phyloP scores from a whole-genome alignment of 1,139 yeast genomes.

The Geotrichum klebahnii region DNA sequence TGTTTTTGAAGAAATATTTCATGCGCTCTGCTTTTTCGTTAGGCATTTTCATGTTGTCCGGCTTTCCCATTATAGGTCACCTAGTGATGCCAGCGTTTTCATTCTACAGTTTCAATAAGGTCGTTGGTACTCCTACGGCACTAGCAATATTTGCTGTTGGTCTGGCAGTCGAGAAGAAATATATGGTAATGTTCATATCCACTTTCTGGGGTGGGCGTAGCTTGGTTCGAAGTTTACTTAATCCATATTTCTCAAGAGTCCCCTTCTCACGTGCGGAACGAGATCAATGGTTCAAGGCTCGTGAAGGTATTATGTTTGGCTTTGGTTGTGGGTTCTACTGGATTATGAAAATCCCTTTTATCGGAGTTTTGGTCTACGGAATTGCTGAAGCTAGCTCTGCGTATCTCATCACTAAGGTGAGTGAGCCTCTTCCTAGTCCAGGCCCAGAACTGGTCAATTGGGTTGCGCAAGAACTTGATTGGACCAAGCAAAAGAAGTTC shows the following conservation, averaged over 20 bases:
- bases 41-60: constrained; percentile 34
- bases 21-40: constrained; percentile 32
- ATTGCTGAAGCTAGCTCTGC: constrained; percentile 55
- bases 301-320: constrained; percentile 58
- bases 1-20: constrained; percentile 30
- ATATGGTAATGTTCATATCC: constrained; percentile 42
- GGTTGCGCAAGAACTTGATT: constrained; percentile 32
- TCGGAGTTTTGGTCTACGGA: constrained; percentile 52
- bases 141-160: constrained; percentile 41
- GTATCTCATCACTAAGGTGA: constrained; percentile 51
- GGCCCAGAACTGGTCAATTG: constrained; percentile 25
- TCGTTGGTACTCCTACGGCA: constrained; percentile 50
- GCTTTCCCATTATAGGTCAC: constrained; percentile 44
- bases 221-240: constrained; percentile 47
- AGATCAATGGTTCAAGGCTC: constrained; percentile 51
- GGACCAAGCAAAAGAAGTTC: constrained; percentile 28
- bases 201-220: constrained; percentile 48
- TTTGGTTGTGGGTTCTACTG: constrained; percentile 52
- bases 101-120: constrained; percentile 46
- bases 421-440: constrained; percentile 50
- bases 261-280: constrained; percentile 47
- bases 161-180: constrained; percentile 39
- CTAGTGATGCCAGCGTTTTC: constrained; percentile 45
- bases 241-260: constrained; percentile 51
- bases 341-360: constrained; percentile 45